phyloP scores from a whole-genome alignment of 228 moss, liverwort and hornwort species.

The Sphagnum fallax region DNA sequence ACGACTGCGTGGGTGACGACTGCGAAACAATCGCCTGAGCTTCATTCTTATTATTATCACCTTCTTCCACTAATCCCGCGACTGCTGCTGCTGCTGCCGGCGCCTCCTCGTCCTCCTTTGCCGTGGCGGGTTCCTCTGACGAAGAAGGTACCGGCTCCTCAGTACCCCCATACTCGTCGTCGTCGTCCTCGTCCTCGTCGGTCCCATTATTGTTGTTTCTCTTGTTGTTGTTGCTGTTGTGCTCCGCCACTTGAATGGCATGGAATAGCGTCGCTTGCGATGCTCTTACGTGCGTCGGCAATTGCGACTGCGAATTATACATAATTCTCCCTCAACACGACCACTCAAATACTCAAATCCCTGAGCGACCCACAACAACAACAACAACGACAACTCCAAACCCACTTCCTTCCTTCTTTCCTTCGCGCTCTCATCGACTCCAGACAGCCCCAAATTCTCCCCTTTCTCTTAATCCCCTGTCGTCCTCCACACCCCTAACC shows the following conservation, averaged over 20 bases:
- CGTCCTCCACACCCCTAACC: not conserved
- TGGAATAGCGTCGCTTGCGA: conserved; percentile 42
- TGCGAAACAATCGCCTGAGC: not conserved
- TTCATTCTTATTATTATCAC: no score
- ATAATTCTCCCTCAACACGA: conserved; percentile 17
- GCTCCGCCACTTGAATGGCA: conserved; percentile 23
- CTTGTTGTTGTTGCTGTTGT: not conserved
- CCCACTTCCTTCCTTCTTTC: not conserved
- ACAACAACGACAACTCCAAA: not conserved
- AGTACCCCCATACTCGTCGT: conserved; percentile 24
- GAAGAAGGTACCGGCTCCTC: conserved; percentile 40
- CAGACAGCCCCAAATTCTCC: not conserved
- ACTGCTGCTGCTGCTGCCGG: no score
- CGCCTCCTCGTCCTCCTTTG: conserved; percentile 3
- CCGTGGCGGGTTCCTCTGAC: conserved; percentile 17
- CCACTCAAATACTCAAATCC: conserved; percentile 2
- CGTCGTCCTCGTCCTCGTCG: conserved; percentile 24
- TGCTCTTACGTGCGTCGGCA: conserved; percentile 38
- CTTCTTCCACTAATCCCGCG: no score
- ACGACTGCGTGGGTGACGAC: conserved; percentile 22
- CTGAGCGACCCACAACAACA: conserved; percentile 5
- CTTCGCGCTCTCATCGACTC: not conserved
- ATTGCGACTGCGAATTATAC: conserved; percentile 47
- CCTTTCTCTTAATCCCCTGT: not conserved
- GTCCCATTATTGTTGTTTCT: no score